Conservation (phyloP, 495 filamentous ascomycete genomes). For the Daldinia bambusicola region DNA sequence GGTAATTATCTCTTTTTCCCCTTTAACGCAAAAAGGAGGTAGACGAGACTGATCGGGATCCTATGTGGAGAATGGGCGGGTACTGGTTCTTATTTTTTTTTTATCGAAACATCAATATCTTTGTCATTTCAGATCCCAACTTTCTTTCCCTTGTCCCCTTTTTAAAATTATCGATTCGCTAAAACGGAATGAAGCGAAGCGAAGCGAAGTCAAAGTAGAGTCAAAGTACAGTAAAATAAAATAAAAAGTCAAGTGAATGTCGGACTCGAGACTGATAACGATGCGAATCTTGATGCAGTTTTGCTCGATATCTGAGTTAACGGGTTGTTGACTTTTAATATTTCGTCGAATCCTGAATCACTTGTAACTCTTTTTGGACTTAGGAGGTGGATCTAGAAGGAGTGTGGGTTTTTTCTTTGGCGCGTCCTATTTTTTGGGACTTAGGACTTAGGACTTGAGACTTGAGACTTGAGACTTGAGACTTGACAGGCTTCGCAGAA, state of each 20-base stretch:
- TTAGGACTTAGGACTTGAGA: too few species aligned
- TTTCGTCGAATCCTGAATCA: conserved; percentile 28
- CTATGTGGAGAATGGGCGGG: conserved; percentile 39
- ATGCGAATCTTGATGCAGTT: conserved; percentile 23
- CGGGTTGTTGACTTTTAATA: conserved; percentile 19
- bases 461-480: neutral
- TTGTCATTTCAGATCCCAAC: conserved; percentile 42
- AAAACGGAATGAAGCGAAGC: conserved; percentile 11
- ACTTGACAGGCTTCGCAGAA: neutral
- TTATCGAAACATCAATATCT: conserved; percentile 43
- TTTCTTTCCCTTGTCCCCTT: conserved; percentile 21
- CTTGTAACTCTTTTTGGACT: conserved; percentile 5
- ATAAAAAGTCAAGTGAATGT: neutral
- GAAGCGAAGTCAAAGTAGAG: too few species aligned
- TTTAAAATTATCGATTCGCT: conserved; percentile 13
- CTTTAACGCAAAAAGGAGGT: conserved; percentile 39
- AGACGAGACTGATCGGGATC: conserved; percentile 23
- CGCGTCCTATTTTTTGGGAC: conserved; percentile 18
- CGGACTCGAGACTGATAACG: conserved; percentile 3
- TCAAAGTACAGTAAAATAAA: too few species aligned
- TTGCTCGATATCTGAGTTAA: conserved; percentile 20
- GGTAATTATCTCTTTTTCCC: conserved; percentile 19
- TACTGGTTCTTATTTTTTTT: conserved; percentile 31
- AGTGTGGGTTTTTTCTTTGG: conserved; percentile 14
- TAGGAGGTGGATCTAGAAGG: conserved; percentile 28